Evolutionary conservation across 2,329 filamentous ascomycete species (phyloP), one percentile per base, ranked within the genome.

Genomic region (Chaetoscypha palmicola): DNA sequence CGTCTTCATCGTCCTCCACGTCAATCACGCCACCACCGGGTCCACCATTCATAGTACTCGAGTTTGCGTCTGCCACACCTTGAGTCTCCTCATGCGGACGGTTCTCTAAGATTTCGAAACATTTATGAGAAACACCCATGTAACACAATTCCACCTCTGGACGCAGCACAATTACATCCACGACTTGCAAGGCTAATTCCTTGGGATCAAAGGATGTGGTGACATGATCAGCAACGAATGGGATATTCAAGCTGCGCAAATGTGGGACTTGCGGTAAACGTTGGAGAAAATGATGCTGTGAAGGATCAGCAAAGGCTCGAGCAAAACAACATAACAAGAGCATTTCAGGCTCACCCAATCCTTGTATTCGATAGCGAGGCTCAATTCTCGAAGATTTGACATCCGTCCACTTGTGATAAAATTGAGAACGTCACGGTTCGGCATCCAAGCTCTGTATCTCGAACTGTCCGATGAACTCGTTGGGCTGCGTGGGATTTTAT

Each of bases 371-470:
- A 92, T 72, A 1, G 79, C 76, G 53, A 86, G 76, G 8, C 83
- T 81, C 20, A 92, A 66, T 63, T 92, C 86, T 44, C 74, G 74
- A 33, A 92, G 66, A 51, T 70, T 77, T 16, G 69, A 71, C 85
- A 92, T 88, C 46, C 79, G 79, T 4, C 85, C 85, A 58, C 83
- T 86, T 2, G 82, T 87, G 41, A 92, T 72, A 60, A 85, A 92
- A 0, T 74, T 70, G 34, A 92, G 61, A 30, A 86, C 75, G 17
- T 88, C 81, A 3, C 77, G 73, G 38, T 72, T 80, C 42, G 86
- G 69, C 61, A 82, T 77, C 87, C 86, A 92, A 50, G 77, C 73
- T 41, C 72, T 70, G 76, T 81, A 86, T 48, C 77, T 68, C 20
- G 63, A 61, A 38, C 59, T 65, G 30, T 68, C 66, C 14, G 45